Evolutionary conservation across 805 yeast genomes (phyloP).

Genomic region (Candida coquimbonensis): DNA sequence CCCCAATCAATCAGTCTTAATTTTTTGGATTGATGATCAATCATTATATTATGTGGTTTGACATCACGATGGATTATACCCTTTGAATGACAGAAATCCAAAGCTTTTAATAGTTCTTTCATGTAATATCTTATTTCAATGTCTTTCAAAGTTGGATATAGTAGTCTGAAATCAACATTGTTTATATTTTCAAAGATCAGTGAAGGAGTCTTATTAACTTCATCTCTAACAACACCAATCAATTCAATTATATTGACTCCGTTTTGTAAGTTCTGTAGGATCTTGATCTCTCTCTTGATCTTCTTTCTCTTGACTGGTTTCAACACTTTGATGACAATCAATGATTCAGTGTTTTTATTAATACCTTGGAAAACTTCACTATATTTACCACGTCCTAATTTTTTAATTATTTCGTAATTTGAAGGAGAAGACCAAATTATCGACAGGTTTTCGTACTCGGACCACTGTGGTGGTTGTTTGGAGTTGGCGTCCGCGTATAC

Average conservation of each 20-base stretch:
- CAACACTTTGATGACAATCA: conserved; percentile 82
- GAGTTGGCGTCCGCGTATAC: conserved; percentile 80
- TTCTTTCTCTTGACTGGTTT: conserved; percentile 92
- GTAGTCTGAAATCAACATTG: conserved; percentile 78
- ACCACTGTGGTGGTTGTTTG: conserved; percentile 69
- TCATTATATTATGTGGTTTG: conserved; percentile 91
- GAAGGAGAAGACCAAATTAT: conserved; percentile 81
- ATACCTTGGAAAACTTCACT: conserved; percentile 90
- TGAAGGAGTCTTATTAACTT: conserved; percentile 79
- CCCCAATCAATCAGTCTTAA: conserved; percentile 92
- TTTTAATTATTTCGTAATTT: conserved; percentile 78
- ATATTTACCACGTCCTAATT: conserved; percentile 89
- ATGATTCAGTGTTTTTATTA: conserved; percentile 49
- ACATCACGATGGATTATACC: conserved; percentile 95
- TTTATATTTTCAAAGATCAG: conserved; percentile 79
- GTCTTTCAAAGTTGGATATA: conserved; percentile 75
- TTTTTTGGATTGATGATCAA: conserved; percentile 59
- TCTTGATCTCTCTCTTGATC: conserved; percentile 84
- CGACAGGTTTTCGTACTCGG: conserved; percentile 74
- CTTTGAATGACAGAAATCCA: conserved; percentile 86
- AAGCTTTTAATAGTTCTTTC: conserved; percentile 71
- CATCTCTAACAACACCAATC: conserved; percentile 83
- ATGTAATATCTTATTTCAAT: conserved; percentile 77
- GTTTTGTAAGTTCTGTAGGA: conserved; percentile 73
- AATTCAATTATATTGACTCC: conserved; percentile 78